phyloP scores from a whole-genome alignment of 2,329 filamentous ascomycete genomes.

The Lecanicillium sp. region DNA sequence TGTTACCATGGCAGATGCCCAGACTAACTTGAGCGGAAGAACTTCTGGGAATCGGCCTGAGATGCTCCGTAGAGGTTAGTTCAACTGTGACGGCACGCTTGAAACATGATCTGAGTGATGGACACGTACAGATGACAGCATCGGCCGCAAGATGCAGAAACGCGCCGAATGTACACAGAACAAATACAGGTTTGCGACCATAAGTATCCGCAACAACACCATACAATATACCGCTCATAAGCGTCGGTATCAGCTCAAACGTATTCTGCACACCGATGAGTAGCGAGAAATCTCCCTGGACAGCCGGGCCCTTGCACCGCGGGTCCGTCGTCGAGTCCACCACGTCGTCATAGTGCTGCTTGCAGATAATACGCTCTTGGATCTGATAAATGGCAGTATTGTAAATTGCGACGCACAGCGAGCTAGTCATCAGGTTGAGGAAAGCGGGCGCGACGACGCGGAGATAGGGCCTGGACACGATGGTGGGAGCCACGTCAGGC shows the following conservation, averaged over 20 bases:
- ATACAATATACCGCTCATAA: background rate
- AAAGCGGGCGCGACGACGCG: no score
- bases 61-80: background rate
- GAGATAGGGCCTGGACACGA: no score
- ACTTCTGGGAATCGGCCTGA: background rate
- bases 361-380: background rate
- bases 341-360: background rate
- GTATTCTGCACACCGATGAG: background rate
- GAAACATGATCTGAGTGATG: background rate
- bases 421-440: no score
- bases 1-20: background rate
- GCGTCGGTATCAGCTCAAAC: background rate
- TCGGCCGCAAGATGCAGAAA: background rate
- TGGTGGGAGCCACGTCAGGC: no score
- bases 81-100: background rate
- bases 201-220: background rate
- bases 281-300: background rate
- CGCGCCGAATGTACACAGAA: background rate
- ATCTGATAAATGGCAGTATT: background rate
- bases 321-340: background rate
- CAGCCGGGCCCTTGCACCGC: background rate
- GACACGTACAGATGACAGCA: background rate
- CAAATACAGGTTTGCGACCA: background rate
- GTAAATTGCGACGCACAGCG: no score
- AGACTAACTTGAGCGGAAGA: background rate